Percentiles rank a stretch among this genome's conserved stretches.
Evolutionary conservation across 352 stramenopile genomes (phyloP).

Genomic region (Pythium guiyangense): DNA sequence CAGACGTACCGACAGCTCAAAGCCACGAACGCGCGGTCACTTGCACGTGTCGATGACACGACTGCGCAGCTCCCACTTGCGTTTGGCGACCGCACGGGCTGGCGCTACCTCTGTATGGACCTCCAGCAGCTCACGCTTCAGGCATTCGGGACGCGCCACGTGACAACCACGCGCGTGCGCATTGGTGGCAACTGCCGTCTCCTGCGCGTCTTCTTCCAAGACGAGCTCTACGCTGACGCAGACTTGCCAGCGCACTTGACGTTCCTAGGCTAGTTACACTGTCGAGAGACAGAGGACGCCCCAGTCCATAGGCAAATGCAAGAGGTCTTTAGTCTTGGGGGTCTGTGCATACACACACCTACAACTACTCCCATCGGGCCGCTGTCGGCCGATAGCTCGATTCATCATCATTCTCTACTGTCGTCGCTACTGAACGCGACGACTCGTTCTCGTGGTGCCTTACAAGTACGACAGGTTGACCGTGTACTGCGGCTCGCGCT

Average conservation of each 20-base stretch:
- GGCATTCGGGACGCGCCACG: conserved; percentile 67
- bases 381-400: too few species aligned
- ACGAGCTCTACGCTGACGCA: conserved; percentile 65
- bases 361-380: too few species aligned
- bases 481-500: conserved; percentile 82
- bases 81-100: conserved; percentile 36
- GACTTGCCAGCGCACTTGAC: conserved; percentile 65
- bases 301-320: too few species aligned
- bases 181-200: conserved; percentile 64
- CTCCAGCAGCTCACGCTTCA: conserved; percentile 60
- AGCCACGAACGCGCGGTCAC: conserved; percentile 64
- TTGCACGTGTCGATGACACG: conserved; percentile 48
- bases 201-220: conserved; percentile 75
- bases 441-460: neutral
- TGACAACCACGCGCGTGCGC: conserved; percentile 64
- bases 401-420: neutral
- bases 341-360: too few species aligned
- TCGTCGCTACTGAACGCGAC: too few species aligned
- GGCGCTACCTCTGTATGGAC: conserved; percentile 77
- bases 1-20: conserved; percentile 55
- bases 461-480: conserved; percentile 87
- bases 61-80: conserved; percentile 61
- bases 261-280: conserved; percentile 36
- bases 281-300: too few species aligned
- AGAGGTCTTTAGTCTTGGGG: too few species aligned